phyloP scores from a whole-genome alignment of 140 eudicot genomes.

The Artemisia princeps region DNA sequence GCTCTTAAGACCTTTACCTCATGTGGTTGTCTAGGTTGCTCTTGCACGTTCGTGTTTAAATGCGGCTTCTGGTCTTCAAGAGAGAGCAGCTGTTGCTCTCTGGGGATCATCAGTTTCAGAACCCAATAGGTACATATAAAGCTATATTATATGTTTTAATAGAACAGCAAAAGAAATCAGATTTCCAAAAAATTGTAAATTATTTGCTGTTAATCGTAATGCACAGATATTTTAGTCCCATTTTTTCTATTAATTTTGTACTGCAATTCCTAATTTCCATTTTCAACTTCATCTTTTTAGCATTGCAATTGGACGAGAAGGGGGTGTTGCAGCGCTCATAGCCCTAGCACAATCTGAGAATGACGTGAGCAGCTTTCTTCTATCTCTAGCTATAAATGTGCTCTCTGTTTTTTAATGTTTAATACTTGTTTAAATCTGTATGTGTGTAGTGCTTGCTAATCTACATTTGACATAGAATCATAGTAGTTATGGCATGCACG shows the following conservation, averaged over 20 bases:
- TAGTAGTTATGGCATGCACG: too few species aligned
- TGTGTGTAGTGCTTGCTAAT: too few species aligned
- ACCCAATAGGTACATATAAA: conserved; percentile 62
- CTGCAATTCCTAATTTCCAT: not conserved
- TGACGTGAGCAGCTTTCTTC: conserved; percentile 42
- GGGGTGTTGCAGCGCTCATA: conserved; percentile 90
- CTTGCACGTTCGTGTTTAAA: conserved; percentile 81
- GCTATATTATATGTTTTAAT: not conserved
- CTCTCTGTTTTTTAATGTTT: not conserved
- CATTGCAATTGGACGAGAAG: conserved; percentile 95
- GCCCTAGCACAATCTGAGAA: conserved; percentile 68
- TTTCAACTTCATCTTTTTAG: conserved; percentile 30
- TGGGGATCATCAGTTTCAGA: conserved; percentile 98
- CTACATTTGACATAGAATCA: too few species aligned
- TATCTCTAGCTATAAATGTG: not conserved
- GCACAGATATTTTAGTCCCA: too few species aligned
- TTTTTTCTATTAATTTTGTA: not conserved
- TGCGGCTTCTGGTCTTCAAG: conserved; percentile 91
- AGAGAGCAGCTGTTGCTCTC: conserved; percentile 98
- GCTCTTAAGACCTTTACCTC: not conserved
- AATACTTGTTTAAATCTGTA: too few species aligned
- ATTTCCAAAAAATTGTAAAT: too few species aligned
- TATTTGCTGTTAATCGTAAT: too few species aligned
- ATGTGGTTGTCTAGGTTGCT: conserved; percentile 53
- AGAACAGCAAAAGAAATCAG: too few species aligned